phyloP scores from a whole-genome alignment of 768 basidiomycete genomes.

The Vararia minispora region DNA sequence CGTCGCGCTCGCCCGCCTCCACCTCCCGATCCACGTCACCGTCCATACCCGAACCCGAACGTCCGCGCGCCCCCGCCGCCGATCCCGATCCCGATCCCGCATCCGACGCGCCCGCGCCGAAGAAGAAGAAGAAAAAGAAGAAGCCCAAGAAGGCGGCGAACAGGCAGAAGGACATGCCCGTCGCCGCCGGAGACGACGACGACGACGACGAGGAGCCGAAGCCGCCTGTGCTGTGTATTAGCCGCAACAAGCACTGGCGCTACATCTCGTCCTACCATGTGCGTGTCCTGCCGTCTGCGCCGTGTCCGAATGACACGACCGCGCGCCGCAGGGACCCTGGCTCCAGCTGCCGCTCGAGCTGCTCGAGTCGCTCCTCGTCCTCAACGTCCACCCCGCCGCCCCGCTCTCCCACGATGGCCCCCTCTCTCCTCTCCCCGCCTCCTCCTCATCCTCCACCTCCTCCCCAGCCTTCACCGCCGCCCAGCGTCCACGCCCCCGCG shows the following conservation, averaged over 20 bases:
- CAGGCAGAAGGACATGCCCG: conserved; percentile 24
- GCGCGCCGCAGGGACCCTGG: conserved; percentile 82
- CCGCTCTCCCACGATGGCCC: conserved; percentile 34
- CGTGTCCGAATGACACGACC: neutral
- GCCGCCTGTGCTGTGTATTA: conserved; percentile 70
- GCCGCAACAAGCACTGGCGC: conserved; percentile 89
- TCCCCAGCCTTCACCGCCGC: conserved; percentile 14
- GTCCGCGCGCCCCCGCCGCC: neutral
- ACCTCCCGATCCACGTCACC: conserved; percentile 7
- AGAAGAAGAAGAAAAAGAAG: conserved; percentile 63
- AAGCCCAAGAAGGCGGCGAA: conserved; percentile 48
- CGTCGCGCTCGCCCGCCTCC: neutral
- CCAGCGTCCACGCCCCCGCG: conserved; percentile 31
- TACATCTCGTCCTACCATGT: conserved; percentile 90
- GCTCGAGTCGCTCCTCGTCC: conserved; percentile 65
- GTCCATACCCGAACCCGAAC: neutral
- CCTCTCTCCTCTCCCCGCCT: conserved; percentile 30
- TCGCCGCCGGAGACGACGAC: conserved; percentile 20
- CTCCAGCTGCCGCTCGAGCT: conserved; percentile 80
- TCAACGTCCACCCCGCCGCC: conserved; percentile 69
- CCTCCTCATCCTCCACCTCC: conserved; percentile 24
- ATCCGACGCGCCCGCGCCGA: too few species aligned
- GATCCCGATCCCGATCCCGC: too few species aligned
- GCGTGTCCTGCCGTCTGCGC: conserved; percentile 23
- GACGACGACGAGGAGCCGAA: conserved; percentile 33